phyloP scores from a whole-genome alignment of 148 eudicot species.

The Drosera capensis region DNA sequence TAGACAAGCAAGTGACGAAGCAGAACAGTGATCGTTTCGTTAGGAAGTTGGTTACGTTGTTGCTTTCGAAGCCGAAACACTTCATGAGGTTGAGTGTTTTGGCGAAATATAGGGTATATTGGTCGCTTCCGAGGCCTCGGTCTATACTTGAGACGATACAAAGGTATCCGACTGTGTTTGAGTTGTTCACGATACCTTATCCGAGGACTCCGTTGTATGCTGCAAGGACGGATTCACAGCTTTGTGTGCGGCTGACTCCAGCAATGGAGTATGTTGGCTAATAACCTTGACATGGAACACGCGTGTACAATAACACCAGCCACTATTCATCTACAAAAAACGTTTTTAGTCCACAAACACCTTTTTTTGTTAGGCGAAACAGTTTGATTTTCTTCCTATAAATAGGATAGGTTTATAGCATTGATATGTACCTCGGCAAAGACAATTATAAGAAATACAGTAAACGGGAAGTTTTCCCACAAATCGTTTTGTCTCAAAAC shows the following conservation, averaged over 20 bases:
- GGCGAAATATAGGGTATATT: conserved; percentile 55
- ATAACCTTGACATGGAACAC: conserved; percentile 29
- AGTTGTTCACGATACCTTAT: conserved; percentile 65
- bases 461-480: too few species aligned
- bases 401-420: too few species aligned
- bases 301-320: too few species aligned
- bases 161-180: conserved; percentile 76
- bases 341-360: too few species aligned
- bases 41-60: conserved; percentile 64
- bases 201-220: conserved; percentile 63
- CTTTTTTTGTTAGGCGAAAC: too few species aligned
- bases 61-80: conserved; percentile 87
- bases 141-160: conserved; percentile 62
- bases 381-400: too few species aligned
- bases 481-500: too few species aligned
- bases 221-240: conserved; percentile 37
- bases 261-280: conserved; percentile 41
- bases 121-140: conserved; percentile 43
- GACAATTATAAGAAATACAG: too few species aligned
- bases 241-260: conserved; percentile 79
- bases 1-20: conserved; percentile 73
- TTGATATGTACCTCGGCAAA: too few species aligned
- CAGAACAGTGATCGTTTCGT: conserved; percentile 74
- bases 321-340: conserved; percentile 71
- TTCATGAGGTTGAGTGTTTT: conserved; percentile 62